Base-by-base conservation (phyloP, 805 yeast genomes). In the Barnettozyma pratensis region DNA sequence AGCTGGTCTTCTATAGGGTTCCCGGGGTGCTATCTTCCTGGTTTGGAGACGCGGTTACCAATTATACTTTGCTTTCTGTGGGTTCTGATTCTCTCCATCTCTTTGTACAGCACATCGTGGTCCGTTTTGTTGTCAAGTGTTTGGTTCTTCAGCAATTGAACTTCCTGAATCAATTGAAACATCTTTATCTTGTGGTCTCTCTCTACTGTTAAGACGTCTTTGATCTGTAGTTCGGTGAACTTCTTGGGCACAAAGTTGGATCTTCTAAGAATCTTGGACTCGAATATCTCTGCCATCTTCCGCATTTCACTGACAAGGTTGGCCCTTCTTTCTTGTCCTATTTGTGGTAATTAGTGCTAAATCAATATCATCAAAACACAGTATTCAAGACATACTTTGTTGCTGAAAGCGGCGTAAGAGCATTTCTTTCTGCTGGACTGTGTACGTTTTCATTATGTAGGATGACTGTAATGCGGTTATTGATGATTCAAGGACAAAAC, bases 161-260 rank as follows among this genome's bases (percentile, higher is more conserved):
- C 55, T 37, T 60, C 59, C 7, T 47, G 48, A n/a, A 60, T 52
- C 41, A 61, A 41, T 42, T 54, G 54, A 39, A 56, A 59, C 29
- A 60, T 49, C 50, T 54, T 56, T 32, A 60, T 41, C 49, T 58
- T 56, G 39, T 60, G 63, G n/a, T 61, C 65, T 43, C 62, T 48
- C 37, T 61, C 65, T 0, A 61, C 56, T 0, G 53, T 42, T 4
- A 61, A 44, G 1, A 61, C 59, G 43, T 61, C 63, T 30, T 52
- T 50, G 31, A 61, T 56, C 37, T 45, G 40, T 8, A 61, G 42
- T 10, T 41, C 44, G 3, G 55, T 41, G 29, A 61, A 60, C 47
- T 53, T 59, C 51, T 60, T 60, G 6, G 65, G 65, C 5, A 61
- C 63, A 28, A 53, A 37, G 3, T 52, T 52, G 4, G 49, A 14